Evolutionary conservation across 2,329 filamentous ascomycete species (phyloP).

Genomic region (Arthrobotrys sinensis): DNA sequence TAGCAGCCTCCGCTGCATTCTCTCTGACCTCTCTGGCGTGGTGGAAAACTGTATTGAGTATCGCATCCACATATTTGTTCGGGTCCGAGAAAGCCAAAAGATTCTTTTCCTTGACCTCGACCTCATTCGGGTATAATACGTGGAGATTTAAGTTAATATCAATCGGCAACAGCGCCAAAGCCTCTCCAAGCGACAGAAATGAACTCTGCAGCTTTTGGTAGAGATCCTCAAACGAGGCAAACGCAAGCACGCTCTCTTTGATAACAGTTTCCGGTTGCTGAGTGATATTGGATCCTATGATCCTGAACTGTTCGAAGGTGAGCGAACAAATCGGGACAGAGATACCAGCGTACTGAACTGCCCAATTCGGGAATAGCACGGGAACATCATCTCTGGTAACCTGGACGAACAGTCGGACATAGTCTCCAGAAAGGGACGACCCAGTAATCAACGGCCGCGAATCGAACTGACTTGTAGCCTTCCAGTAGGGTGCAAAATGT

Average conservation of each 20-base stretch:
- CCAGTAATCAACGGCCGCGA: constrained; percentile 91
- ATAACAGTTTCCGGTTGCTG: constrained; percentile 44
- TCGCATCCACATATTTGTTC: constrained; percentile 86
- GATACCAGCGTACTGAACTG: constrained; percentile 80
- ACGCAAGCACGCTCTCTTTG: constrained; percentile 49
- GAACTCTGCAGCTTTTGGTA: constrained; percentile 81
- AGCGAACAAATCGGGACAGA: constrained; percentile 86
- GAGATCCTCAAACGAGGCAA: constrained; percentile 73
- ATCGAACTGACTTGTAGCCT: constrained; percentile 93
- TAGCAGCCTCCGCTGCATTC: constrained; percentile 78
- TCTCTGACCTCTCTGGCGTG: constrained; percentile 82
- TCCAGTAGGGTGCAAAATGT: constrained; percentile 99
- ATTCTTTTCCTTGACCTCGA: constrained; percentile 79
- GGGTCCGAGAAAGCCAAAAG: constrained; percentile 84
- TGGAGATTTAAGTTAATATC: constrained; percentile 93
- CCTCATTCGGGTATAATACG: constrained; percentile 83
- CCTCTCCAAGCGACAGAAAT: constrained; percentile 84
- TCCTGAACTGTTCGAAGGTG: constrained; percentile 79
- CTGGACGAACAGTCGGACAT: constrained; percentile 91
- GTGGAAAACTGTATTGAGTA: constrained; percentile 89
- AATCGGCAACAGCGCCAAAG: constrained; percentile 80
- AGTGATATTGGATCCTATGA: constrained; percentile 60
- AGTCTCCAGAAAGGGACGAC: constrained; percentile 95
- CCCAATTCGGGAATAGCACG: constrained; percentile 89
- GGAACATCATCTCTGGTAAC: constrained; percentile 89